A percentile compares a stretch with the other conserved stretches of the same genome.
These are phyloP conservation scores for Trichocomaceae sp. DNA, from an alignment of 2,329 filamentous ascomycete species.

Conservation along the genomic window DNA sequence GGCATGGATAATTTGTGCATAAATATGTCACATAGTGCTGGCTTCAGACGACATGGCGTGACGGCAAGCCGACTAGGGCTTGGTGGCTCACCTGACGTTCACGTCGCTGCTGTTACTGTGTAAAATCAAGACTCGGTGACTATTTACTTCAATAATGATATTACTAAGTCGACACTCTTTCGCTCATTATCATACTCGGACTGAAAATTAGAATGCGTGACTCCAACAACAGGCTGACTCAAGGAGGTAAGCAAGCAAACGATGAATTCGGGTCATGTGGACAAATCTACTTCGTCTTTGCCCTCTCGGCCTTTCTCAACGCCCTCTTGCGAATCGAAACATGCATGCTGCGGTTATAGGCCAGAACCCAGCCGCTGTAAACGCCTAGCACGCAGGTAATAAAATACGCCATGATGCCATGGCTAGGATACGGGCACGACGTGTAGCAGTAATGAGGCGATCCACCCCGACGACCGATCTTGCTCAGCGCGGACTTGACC, in stretches of 20 bases:
- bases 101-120: no score
- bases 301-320: slow-evolving; percentile 76
- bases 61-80: no score
- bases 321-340: slow-evolving; percentile 74
- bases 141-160: no score
- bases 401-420: slow-evolving; percentile 81
- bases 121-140: no score
- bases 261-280: background rate
- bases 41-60: no score
- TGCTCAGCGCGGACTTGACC: slow-evolving; percentile 68
- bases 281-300: slow-evolving; percentile 25
- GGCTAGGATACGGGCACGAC: slow-evolving; percentile 88
- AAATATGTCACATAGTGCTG: no score
- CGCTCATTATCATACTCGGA: background rate
- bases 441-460: slow-evolving; percentile 75
- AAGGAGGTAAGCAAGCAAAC: no score
- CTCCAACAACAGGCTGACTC: background rate
- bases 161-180: background rate
- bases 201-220: background rate
- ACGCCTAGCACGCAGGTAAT: slow-evolving; percentile 57
- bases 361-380: slow-evolving; percentile 51
- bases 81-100: no score
- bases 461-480: slow-evolving; percentile 70
- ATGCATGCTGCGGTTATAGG: slow-evolving; percentile 66
- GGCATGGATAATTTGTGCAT: no score